Conservation (phyloP, 139 green algal genomes). For the Picochlorum sp. region DNA sequence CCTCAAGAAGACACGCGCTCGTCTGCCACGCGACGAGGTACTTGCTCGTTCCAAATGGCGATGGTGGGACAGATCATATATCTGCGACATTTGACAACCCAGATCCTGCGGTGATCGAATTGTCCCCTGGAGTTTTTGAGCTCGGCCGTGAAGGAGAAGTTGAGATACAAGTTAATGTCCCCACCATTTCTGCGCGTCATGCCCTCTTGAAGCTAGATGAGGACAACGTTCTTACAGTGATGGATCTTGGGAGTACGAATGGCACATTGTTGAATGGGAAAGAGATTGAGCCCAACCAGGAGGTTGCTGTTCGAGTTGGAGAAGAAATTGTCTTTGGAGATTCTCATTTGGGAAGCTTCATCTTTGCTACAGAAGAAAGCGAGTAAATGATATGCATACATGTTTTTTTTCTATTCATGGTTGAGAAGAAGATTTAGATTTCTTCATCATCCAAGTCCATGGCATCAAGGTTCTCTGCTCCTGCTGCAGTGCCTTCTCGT, state of each 20-base stretch:
- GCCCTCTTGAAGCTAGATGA: constrained; percentile 31
- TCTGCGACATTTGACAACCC: constrained; percentile 11
- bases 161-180: constrained; percentile 39
- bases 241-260: constrained; percentile 54
- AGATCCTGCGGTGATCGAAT: constrained; percentile 21
- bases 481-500: neutral
- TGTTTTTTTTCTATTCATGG: too few relatives aligned
- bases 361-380: constrained; percentile 1
- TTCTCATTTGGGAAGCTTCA: constrained; percentile 14
- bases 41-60: constrained; percentile 16
- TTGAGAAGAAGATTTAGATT: neutral
- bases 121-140: constrained; percentile 20
- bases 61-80: constrained; percentile 30
- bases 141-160: constrained; percentile 30
- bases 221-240: constrained; percentile 33
- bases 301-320: constrained; percentile 20
- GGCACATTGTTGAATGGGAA: constrained; percentile 50
- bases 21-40: neutral
- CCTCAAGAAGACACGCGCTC: neutral
- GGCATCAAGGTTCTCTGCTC: neutral
- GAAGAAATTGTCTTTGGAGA: constrained; percentile 39
- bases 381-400: neutral
- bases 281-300: constrained; percentile 36
- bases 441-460: neutral
- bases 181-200: constrained; percentile 37